Percentiles rank a stretch among this genome's conserved stretches.
These are phyloP conservation scores for Cystobasidium sp. DNA, from an alignment of 1,284 basidiomycete genomes.

Conservation along the genomic window DNA sequence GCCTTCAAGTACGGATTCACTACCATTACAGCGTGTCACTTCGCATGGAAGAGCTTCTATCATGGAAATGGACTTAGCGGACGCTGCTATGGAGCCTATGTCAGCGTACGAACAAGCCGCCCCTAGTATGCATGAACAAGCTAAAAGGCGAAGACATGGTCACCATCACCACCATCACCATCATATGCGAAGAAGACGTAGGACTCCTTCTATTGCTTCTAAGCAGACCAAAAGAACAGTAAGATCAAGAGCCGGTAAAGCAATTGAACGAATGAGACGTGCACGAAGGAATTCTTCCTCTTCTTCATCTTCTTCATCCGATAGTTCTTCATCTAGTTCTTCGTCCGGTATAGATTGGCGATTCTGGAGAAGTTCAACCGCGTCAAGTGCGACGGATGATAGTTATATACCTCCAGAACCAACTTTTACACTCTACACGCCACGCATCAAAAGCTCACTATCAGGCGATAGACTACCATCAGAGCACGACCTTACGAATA, in stretches of 20 bases:
- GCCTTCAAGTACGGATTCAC: constrained; percentile 32
- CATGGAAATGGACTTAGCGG: constrained; percentile 41
- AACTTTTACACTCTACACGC: constrained; percentile 51
- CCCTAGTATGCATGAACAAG: constrained; percentile 21
- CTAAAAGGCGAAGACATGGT: constrained; percentile 15
- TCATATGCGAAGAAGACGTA: constrained; percentile 19
- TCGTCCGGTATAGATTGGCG: constrained; percentile 51
- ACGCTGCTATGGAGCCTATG: constrained; percentile 36
- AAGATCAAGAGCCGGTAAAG: constrained; percentile 44
- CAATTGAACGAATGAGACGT: constrained; percentile 37
- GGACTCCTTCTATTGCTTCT: constrained; percentile 45
- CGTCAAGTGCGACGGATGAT: constrained; percentile 44
- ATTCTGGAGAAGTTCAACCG: constrained; percentile 51
- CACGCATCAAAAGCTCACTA: constrained; percentile 46
- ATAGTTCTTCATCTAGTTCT: constrained; percentile 43
- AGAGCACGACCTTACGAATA: constrained; percentile 44
- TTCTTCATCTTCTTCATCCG: constrained; percentile 42
- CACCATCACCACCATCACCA: constrained; percentile 1
- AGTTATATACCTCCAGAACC: constrained; percentile 50
- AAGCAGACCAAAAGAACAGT: constrained; percentile 46
- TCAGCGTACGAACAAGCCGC: constrained; percentile 32
- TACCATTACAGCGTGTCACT: constrained; percentile 35
- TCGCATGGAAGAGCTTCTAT: constrained; percentile 41
- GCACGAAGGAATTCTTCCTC: constrained; percentile 41
- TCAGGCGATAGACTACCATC: constrained; percentile 44